Evolutionary conservation across 345 rosid genomes (phyloP).

Genomic region (Mangifera indica): DNA sequence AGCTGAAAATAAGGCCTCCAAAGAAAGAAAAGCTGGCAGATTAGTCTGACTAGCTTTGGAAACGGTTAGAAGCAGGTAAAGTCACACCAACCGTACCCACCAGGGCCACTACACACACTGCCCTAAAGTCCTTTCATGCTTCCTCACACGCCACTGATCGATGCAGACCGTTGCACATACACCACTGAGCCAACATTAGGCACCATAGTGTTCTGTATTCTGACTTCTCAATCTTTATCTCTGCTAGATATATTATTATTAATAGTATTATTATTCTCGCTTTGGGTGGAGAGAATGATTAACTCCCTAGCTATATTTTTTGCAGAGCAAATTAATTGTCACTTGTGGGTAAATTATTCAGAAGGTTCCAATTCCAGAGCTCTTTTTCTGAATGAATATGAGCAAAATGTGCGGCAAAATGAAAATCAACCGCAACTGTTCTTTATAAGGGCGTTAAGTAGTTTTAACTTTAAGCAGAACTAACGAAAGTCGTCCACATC

Average conservation of each 20-base stretch:
- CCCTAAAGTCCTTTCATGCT: slow-evolving; percentile 24
- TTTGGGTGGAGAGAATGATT: slow-evolving; percentile 7
- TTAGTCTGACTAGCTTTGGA: slow-evolving; percentile 28
- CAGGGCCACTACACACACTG: slow-evolving; percentile 17
- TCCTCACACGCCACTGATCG: not conserved
- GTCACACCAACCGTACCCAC: slow-evolving; percentile 38
- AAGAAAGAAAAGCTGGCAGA: slow-evolving; percentile 1
- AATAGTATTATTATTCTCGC: not conserved
- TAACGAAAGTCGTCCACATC: not conserved
- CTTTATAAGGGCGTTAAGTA: too few species aligned
- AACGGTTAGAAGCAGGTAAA: slow-evolving; percentile 26
- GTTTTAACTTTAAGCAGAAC: too few species aligned
- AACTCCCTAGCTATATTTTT: slow-evolving; percentile 10
- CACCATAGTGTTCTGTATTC: slow-evolving; percentile 38
- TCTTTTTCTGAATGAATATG: not conserved
- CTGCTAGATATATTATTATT: too few species aligned
- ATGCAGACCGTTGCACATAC: slow-evolving; percentile 10
- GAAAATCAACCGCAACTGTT: not conserved
- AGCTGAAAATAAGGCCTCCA: slow-evolving; percentile 21
- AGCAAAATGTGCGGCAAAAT: not conserved
- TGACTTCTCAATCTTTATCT: not conserved
- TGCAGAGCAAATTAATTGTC: not conserved
- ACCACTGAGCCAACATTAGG: slow-evolving; percentile 28
- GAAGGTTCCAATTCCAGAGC: not conserved
- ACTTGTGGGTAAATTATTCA: too few species aligned